These are phyloP conservation scores for Casaregolazyma suthepensis DNA, from an alignment of 1,139 yeast species.

Conservation along the genomic window DNA sequence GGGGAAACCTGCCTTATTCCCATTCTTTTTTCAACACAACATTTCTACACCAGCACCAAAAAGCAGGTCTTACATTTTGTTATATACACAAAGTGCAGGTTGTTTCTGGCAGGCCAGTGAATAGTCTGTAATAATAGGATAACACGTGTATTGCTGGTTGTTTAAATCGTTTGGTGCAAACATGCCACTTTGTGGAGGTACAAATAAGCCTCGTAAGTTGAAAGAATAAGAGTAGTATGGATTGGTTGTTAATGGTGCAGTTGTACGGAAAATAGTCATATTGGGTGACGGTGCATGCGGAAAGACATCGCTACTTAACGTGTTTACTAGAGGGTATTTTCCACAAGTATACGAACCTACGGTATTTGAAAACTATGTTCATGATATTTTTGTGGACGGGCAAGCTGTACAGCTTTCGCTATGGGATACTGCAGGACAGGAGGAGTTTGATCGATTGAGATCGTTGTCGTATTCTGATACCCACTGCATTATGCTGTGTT, in stretches of 20 bases:
- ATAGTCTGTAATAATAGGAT: neutral
- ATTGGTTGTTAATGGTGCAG: conserved; percentile 23
- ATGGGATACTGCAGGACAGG: conserved; percentile 99
- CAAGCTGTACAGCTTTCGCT: conserved; percentile 86
- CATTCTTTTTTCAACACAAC: neutral
- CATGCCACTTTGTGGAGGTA: conserved; percentile 69
- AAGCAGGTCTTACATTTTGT: neutral
- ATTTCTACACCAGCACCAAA: neutral
- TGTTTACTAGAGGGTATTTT: conserved; percentile 94
- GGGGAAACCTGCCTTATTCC: neutral
- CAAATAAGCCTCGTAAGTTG: conserved; percentile 45
- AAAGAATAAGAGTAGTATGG: neutral
- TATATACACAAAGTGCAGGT: neutral
- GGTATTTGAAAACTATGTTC: conserved; percentile 95
- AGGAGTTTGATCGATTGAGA: conserved; percentile 89
- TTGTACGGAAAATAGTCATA: conserved; percentile 89
- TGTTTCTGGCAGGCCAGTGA: neutral
- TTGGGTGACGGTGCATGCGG: conserved; percentile 98
- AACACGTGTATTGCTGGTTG: neutral
- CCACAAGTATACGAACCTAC: conserved; percentile 99
- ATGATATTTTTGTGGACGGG: conserved; percentile 93
- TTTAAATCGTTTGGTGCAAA: neutral
- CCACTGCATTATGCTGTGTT: conserved; percentile 94
- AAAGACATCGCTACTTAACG: conserved; percentile 85
- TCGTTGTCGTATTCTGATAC: conserved; percentile 90